A percentile compares a stretch with the other conserved stretches of the same genome.
Conservation (phyloP, 352 stramenopile genomes). For the Pythium monospermum region DNA sequence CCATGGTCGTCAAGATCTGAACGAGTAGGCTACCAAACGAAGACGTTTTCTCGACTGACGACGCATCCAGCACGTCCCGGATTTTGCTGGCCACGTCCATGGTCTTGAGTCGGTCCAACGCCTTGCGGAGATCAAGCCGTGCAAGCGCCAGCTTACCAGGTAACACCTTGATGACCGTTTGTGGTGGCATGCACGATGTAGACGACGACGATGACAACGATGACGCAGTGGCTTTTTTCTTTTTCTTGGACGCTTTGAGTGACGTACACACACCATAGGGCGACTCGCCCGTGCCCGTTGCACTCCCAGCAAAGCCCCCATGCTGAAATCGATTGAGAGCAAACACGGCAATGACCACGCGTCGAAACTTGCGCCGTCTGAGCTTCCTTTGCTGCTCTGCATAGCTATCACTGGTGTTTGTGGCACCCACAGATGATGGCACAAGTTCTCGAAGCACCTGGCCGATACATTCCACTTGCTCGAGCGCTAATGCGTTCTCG, state of each 20-base stretch:
- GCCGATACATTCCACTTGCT: conserved; percentile 59
- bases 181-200: conserved; percentile 11
- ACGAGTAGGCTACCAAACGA: conserved; percentile 35
- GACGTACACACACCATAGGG: conserved; percentile 37
- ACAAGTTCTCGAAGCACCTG: conserved; percentile 55
- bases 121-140: conserved; percentile 22
- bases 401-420: conserved; percentile 2
- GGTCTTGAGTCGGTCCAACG: conserved; percentile 34
- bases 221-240: conserved; percentile 10
- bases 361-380: conserved; percentile 28
- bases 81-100: conserved; percentile 33
- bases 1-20: conserved; percentile 38
- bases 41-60: conserved; percentile 1
- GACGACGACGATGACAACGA: conserved; percentile 9
- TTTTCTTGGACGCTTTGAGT: conserved; percentile 29
- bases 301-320: conserved; percentile 15
- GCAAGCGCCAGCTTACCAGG: conserved; percentile 24
- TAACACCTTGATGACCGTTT: conserved; percentile 49
- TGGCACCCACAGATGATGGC: conserved; percentile 14
- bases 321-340: conserved; percentile 55
- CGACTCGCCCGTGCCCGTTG: conserved; percentile 1
- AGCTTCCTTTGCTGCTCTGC: conserved; percentile 8
- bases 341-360: conserved; percentile 57
- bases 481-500: conserved; percentile 33
- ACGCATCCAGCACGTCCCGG: conserved; percentile 22